Base-by-base conservation (phyloP, 331 rosid genomes). In the Ulmus americana region DNA sequence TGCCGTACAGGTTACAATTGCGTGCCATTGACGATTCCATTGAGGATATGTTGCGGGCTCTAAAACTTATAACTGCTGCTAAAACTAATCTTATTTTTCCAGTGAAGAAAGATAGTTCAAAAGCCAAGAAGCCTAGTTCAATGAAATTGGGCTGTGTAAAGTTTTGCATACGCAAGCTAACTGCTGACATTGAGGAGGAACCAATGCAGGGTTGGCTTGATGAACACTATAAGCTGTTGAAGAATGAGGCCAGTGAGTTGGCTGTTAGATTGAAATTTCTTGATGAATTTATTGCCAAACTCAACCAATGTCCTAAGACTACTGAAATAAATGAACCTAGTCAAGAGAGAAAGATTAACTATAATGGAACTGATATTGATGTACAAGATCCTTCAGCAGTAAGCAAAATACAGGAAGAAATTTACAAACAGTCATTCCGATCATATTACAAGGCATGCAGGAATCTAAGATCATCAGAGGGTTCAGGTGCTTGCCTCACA, bases 121-220 rank as follows among this genome's bases (percentile, higher is more conserved):
- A 83, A 78, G 72, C 71, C 55, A 90, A 84, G 84, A 87, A 84
- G 73, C 72, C 88, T 22, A 73, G 84, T 81, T 81, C 96, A 76
- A 63, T 72, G 56, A 88, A 76, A 76, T 80, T 94, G 66, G 99
- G 99, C 74, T 71, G 96, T 84, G 43, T 94, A 66, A 94, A 81
- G 85, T 90, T 94, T 71, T 80, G 74, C 79, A 81, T 85, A 81
- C 86, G 96, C 70, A 90, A 81, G 81, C 75, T 94, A 50, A 85
- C 92, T 79, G 90, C 84, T 64, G 95, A 90, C 69, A 90, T 94
- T 55, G 99, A 94, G 82, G 99, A 94, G 77, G 97, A 94, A 63
- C 99, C 97, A 41, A 51, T 94, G 69, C 99, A 94, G 82, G 99
- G 96, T 57, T 94, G 99, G 99, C 87, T 94, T 81, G 99, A 94